Evolutionary conservation across 169 alveolate genomes (phyloP), one percentile per base, ranked within the genome.

Genomic region (Plasmodium ovale): DNA sequence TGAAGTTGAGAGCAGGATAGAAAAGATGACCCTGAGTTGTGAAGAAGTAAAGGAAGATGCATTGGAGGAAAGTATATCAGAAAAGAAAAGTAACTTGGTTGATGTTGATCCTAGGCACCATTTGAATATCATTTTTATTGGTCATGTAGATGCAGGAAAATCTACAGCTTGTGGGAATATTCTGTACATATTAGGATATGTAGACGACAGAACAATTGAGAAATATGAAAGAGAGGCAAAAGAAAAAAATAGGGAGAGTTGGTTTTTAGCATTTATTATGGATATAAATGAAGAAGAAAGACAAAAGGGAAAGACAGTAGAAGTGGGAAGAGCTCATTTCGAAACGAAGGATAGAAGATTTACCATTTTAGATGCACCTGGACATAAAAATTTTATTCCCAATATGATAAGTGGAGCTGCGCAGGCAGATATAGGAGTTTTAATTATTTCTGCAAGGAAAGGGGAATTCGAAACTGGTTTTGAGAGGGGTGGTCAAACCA

Each of bases 131-230:
- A 99, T 99, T 27, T 99, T 98, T 93, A 99, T 99, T 33, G 99
- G 99, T 10, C 99, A 99, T 93, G 99, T 98, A 31, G 99, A 98
- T 94, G 99, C 99, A 23, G 99, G 99, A 44, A 99, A 99, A 93
- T 97, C 99, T 39, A 99, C 99, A 9, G 98, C 99, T 19, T 98
- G 99, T 71, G 99, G 99, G 14, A 97, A 97, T 85, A 96, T 98
- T 35, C 87, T 98, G 87, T 95, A 94, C 23, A 94, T 92, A 33
- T 79, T 87, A 39, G 99, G 99, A 10, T 94, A 97, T 85, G 99
- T 98, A 14, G 99, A 98, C 91, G 98, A 97, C 84, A 95, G 99
- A 37, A 97, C 98, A 1, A 97, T 98, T 58, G 99, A 98, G 91
- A 97, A 98, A 96, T 98, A 97, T 92, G 99, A 98, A 94, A 92